Evolutionary conservation across 2,329 filamentous ascomycete species (phyloP).

Genomic region (Neofusicoccum sp.): DNA sequence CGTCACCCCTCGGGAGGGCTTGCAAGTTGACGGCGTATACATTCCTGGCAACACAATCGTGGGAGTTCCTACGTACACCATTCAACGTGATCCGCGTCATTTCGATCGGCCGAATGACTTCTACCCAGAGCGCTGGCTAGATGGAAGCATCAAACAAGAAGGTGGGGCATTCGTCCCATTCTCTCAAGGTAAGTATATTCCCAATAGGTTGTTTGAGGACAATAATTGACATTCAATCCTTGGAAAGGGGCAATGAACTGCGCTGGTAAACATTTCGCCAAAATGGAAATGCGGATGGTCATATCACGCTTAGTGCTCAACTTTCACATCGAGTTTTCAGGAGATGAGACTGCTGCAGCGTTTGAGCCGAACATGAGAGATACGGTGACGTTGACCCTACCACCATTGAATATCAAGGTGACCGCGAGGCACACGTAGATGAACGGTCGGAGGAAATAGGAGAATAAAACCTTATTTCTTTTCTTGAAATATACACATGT

Average conservation of each 20-base stretch:
- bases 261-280: constrained; percentile 4
- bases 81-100: constrained; percentile 20
- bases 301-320: background rate
- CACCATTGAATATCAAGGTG: background rate
- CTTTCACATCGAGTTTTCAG: background rate
- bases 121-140: constrained; percentile 10
- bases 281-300: constrained; percentile 10
- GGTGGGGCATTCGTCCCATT: constrained; percentile 8
- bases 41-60: constrained; percentile 36
- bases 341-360: background rate
- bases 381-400: constrained; percentile 1
- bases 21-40: constrained; percentile 36
- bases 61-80: constrained; percentile 26
- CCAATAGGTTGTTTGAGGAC: too few relatives aligned
- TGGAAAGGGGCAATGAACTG: background rate
- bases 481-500: too few relatives aligned
- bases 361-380: background rate
- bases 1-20: constrained; percentile 42
- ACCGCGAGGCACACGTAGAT: background rate
- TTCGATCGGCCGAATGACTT: constrained; percentile 1
- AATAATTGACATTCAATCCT: too few relatives aligned
- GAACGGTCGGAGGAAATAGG: background rate
- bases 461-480: too few relatives aligned
- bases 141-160: background rate
- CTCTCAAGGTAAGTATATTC: background rate